Evolutionary conservation across 495 filamentous ascomycete genomes (phyloP).

Genomic region (Hypoxylon lenormandii): DNA sequence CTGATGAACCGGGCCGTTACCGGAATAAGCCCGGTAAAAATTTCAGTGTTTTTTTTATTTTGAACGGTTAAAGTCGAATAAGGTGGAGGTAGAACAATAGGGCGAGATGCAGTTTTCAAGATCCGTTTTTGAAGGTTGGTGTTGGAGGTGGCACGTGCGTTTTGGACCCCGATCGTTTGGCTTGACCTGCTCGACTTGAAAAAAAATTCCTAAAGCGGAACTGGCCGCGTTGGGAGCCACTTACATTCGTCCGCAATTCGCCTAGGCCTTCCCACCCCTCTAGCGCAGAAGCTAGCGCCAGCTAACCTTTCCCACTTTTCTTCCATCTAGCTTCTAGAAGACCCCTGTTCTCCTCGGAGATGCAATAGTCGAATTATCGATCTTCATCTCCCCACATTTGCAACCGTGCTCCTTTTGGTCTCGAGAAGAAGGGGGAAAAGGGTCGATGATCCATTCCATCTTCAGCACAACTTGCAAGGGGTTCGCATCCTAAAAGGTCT

Average conservation of each 20-base stretch:
- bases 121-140: too few species aligned
- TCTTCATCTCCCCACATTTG: conserved; percentile 43
- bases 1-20: too few species aligned
- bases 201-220: conserved; percentile 46
- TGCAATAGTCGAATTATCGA: conserved; percentile 46
- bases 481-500: conserved; percentile 39
- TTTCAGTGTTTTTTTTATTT: too few species aligned
- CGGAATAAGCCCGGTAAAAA: too few species aligned
- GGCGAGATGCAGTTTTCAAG: too few species aligned
- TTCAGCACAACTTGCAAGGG: conserved; percentile 10
- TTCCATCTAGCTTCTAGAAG: conserved; percentile 30
- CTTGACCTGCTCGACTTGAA: conserved; percentile 13
- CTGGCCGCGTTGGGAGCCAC: conserved; percentile 19
- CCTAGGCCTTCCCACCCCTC: conserved; percentile 29
- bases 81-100: too few species aligned
- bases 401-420: conserved; percentile 8
- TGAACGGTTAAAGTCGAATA: too few species aligned
- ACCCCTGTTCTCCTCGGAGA: conserved; percentile 52
- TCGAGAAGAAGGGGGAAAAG: conserved; percentile 21
- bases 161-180: conserved; percentile 9
- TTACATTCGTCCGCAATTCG: conserved; percentile 34
- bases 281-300: neutral
- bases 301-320: conserved; percentile 12
- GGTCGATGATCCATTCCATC: conserved; percentile 25
- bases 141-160: conserved; percentile 25